Conservation (phyloP, 352 stramenopile species). For the Phytopythium oedochilum region DNA sequence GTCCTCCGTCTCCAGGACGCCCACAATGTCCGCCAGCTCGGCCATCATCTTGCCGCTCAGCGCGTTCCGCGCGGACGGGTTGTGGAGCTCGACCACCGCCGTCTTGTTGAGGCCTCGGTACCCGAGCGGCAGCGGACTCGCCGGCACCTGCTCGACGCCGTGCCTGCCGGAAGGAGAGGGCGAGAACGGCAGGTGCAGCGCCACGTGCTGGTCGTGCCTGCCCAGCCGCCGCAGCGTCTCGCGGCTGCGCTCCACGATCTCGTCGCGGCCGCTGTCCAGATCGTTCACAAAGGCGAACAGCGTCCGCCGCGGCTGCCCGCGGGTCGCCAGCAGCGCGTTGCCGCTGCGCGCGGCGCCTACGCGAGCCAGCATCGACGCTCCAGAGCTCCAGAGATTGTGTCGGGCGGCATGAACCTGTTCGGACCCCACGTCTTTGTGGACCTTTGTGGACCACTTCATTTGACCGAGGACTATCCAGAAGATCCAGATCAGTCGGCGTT, state of each 20-base stretch:
- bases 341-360: neutral
- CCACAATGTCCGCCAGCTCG: conserved; percentile 67
- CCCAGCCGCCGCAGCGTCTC: conserved; percentile 44
- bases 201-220: conserved; percentile 26
- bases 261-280: conserved; percentile 24
- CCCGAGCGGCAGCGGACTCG: conserved; percentile 6
- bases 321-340: neutral
- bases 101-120: conserved; percentile 31
- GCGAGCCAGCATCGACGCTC: neutral
- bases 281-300: conserved; percentile 56
- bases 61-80: conserved; percentile 60
- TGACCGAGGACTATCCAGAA: too few species aligned
- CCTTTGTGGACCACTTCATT: too few species aligned
- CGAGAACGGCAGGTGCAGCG: conserved; percentile 32
- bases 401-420: neutral
- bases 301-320: conserved; percentile 6
- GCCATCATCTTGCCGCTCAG: conserved; percentile 89
- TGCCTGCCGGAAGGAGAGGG: neutral
- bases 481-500: neutral
- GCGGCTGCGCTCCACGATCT: conserved; percentile 27
- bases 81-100: conserved; percentile 68
- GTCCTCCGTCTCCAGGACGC: conserved; percentile 43
- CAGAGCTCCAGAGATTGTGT: too few species aligned
- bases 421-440: neutral
- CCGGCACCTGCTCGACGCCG: neutral